These are phyloP conservation scores for Candida alai DNA, from an alignment of 805 yeast genomes.

Conservation along the genomic window DNA sequence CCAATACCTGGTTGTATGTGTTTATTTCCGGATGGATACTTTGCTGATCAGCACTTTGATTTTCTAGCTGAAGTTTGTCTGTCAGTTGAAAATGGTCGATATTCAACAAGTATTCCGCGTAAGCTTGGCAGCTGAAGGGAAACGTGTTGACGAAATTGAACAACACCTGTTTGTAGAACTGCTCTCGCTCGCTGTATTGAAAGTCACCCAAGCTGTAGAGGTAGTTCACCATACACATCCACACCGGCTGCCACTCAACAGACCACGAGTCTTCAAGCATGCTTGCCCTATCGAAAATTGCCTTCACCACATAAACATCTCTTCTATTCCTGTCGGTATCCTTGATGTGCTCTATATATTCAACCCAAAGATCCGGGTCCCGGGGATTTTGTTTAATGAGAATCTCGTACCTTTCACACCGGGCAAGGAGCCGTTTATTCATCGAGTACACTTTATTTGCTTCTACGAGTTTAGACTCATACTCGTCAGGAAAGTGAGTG, in stretches of 20 bases:
- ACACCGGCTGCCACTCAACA: conserved; percentile 18
- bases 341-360: conserved; percentile 27
- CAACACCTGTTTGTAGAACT: conserved; percentile 12
- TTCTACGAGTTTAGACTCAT: conserved; percentile 31
- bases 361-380: conserved; percentile 23
- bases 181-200: no score
- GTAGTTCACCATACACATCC: conserved; percentile 27
- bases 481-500: conserved; percentile 19
- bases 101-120: no score
- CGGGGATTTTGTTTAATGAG: conserved; percentile 15
- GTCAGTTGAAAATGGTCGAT: no score
- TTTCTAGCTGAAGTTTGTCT: no score
- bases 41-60: no score
- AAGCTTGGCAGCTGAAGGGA: conserved; percentile 22
- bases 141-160: conserved; percentile 19
- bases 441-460: conserved; percentile 30
- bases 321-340: conserved; percentile 17
- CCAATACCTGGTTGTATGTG: background rate
- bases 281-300: conserved; percentile 31
- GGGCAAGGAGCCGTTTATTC: conserved; percentile 23
- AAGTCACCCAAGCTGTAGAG: no score
- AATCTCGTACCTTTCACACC: conserved; percentile 36
- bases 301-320: conserved; percentile 11
- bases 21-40: background rate
- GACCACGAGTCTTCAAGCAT: conserved; percentile 6